These are phyloP conservation scores for Oryza officinalis DNA, from an alignment of 176 grass and related monocot genomes.

Conservation along the genomic window DNA sequence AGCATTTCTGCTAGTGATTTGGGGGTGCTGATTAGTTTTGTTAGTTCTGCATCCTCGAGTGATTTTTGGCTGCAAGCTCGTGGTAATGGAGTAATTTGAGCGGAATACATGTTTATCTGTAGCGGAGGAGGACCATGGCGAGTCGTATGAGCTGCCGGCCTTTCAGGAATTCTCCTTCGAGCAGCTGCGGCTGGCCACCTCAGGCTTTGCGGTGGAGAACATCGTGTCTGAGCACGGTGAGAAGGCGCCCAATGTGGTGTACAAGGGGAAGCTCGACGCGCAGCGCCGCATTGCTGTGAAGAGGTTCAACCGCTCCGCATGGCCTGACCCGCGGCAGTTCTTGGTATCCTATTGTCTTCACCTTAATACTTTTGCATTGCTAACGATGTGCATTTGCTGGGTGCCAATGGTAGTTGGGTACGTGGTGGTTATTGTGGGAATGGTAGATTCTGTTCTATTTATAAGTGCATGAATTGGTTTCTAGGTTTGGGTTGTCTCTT, in stretches of 20 bases:
- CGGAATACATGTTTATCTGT: background rate
- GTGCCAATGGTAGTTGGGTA: background rate
- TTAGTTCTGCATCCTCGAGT: background rate
- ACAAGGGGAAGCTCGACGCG: conserved; percentile 93
- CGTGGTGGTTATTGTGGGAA: background rate
- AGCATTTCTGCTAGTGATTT: conserved; percentile 1
- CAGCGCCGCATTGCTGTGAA: conserved; percentile 86
- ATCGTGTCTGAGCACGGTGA: conserved; percentile 95
- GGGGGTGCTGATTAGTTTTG: background rate
- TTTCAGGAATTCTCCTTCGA: conserved; percentile 95
- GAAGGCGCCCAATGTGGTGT: conserved; percentile 98
- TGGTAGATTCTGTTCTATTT: conserved; percentile 26
- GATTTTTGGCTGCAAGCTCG: background rate
- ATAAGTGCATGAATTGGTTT: background rate
- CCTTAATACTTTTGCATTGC: background rate
- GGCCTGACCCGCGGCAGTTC: conserved; percentile 93
- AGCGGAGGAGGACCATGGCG: conserved; percentile 66
- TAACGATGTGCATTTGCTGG: background rate
- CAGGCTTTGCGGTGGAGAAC: conserved; percentile 79
- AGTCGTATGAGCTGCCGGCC: conserved; percentile 69
- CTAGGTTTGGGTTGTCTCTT: conserved; percentile 12
- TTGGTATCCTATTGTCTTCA: conserved; percentile 50
- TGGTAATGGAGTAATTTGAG: conserved; percentile 6
- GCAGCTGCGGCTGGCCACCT: conserved; percentile 82
- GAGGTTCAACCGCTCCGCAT: conserved; percentile 87